Base-by-base conservation (phyloP, 352 stramenopile species). In the Aphanomyces invadans region DNA sequence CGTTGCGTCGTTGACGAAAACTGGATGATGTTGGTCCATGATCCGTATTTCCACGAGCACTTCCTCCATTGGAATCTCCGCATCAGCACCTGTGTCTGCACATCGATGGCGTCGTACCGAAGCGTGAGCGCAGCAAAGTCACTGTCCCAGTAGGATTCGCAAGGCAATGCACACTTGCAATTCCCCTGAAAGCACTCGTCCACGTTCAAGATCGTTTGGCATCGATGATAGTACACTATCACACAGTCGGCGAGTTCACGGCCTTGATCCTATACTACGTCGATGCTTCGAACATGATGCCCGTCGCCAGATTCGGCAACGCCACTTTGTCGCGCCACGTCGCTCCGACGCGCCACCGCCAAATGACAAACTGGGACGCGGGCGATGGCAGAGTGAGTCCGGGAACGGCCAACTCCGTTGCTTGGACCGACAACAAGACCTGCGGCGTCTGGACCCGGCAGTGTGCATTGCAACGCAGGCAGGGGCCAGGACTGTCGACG, bases 11-110 rank as follows among this genome's bases (percentile, higher is more conserved):
- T 33, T 28, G 49, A 7, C 25, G 17, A 7, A 38, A 39, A 57
- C 1, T 57, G 19, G 5, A 29, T 33, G 4, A 0, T 32, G 12
- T n/a, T 52, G 4, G 36, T 11, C 17, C 4, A 21, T 0, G 21
- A n/a, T 9, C 49, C 49, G 36, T 57, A 57, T 26, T 36, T 57
- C 49, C 49, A 57, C 25, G 17, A 21, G 23, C 49, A 57, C 29
- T 29, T 57, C 49, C 32, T 57, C 7, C 36, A 15, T 42, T 42
- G 36, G 36, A 42, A 42, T 7, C 7, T 42, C 36, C 36, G 15
- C 7, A 15, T 42, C 7, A 15, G 7, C 7, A 42, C 36, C 15
- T 42, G 7, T 7, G 36, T 42, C 36, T 32, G 0, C 17, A 57
- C 11, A n/a, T 29, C 29, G 5, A 11, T 32, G 25, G 29, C 12